Evolutionary conservation across 176 grass and related monocot species (phyloP).

Genomic region (Elaeis guineensis): DNA sequence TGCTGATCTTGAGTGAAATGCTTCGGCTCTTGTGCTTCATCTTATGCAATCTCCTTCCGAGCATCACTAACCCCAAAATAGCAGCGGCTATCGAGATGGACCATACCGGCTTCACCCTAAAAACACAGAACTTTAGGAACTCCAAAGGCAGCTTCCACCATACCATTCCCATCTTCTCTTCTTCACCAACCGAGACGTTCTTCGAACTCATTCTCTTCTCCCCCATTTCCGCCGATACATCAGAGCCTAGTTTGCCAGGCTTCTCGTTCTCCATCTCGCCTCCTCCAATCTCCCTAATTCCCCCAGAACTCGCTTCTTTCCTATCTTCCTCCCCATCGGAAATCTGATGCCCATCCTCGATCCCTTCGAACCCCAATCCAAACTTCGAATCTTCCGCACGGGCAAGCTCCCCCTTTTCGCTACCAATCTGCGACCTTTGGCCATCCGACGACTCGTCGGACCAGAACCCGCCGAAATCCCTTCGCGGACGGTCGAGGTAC

Average conservation of each 20-base stretch:
- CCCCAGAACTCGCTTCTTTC: background rate
- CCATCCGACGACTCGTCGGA: background rate
- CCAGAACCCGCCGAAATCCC: no score
- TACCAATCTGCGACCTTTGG: background rate
- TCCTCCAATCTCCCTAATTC: background rate
- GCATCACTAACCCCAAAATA: conserved; percentile 29
- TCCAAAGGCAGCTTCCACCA: conserved; percentile 28
- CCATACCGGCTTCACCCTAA: conserved; percentile 33
- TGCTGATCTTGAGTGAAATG: background rate
- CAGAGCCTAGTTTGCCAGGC: background rate
- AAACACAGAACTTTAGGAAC: conserved; percentile 10
- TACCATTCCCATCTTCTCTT: background rate
- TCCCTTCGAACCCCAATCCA: background rate
- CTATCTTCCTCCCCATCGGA: no score
- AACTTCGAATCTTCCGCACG: background rate
- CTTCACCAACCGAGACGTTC: background rate
- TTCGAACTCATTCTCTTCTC: background rate
- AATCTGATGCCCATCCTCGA: background rate
- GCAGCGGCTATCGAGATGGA: conserved; percentile 24
- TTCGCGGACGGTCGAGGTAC: background rate
- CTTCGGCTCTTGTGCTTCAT: conserved; percentile 22
- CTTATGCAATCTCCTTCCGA: conserved; percentile 26
- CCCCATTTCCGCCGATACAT: background rate
- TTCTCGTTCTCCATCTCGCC: background rate
- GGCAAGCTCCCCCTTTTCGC: background rate